Evolutionary conservation across 805 yeast genomes (phyloP).

Genomic region (Lipomyces oligophaga): DNA sequence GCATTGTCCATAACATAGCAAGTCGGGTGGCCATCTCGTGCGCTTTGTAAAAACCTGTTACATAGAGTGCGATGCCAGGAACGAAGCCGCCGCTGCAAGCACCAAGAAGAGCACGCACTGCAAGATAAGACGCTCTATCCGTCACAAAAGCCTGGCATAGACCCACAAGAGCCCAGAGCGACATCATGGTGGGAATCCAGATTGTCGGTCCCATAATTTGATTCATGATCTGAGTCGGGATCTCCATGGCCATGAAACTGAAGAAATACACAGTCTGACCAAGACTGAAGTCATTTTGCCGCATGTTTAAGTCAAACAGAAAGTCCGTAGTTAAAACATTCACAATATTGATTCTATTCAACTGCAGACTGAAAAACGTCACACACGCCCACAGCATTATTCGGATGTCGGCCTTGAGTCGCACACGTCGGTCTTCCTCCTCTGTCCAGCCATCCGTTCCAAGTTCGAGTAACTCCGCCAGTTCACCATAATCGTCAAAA

Average conservation of each 20-base stretch:
- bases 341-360: constrained; percentile 55
- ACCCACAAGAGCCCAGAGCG: constrained; percentile 56
- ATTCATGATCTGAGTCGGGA: constrained; percentile 65
- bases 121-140: constrained; percentile 43
- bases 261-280: constrained; percentile 56
- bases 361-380: constrained; percentile 57
- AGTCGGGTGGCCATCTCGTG: constrained; percentile 56
- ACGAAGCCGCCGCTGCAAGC: constrained; percentile 66
- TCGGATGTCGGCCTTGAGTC: constrained; percentile 52
- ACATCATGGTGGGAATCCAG: constrained; percentile 58
- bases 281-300: constrained; percentile 54
- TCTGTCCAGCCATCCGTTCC: constrained; percentile 44
- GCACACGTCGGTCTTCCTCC: constrained; percentile 49
- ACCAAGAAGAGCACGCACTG: constrained; percentile 52
- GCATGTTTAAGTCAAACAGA: constrained; percentile 49
- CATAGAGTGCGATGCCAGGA: constrained; percentile 59
- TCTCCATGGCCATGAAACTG: constrained; percentile 50
- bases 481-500: constrained; percentile 17
- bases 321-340: constrained; percentile 58
- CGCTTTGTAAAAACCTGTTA: constrained; percentile 60
- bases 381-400: constrained; percentile 57
- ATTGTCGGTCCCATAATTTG: constrained; percentile 61
- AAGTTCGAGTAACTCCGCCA: constrained; percentile 14
- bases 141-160: constrained; percentile 48
- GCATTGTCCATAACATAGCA: constrained; percentile 56